These are phyloP conservation scores for Neurospora sp. DNA, from an alignment of 495 filamentous ascomycete species.

Conservation along the genomic window DNA sequence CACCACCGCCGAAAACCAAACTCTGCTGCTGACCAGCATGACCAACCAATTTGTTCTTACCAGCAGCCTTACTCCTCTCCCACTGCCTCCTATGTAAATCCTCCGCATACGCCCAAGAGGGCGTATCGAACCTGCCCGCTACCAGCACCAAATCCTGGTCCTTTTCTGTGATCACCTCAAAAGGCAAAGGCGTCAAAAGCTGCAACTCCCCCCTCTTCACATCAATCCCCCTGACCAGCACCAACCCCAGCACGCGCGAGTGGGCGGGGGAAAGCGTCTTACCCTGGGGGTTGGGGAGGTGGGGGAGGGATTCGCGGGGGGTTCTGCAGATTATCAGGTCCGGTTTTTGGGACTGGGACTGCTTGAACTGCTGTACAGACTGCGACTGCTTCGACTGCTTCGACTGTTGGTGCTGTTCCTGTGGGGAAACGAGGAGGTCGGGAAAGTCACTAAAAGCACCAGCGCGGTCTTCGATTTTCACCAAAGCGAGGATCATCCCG, in stretches of 20 bases:
- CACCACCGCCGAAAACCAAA: not conserved
- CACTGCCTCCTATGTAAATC: conserved; percentile 24
- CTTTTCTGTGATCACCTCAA: conserved; percentile 3
- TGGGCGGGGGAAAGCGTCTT: conserved; percentile 33
- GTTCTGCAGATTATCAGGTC: not conserved
- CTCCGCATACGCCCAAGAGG: conserved; percentile 49
- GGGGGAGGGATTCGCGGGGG: conserved; percentile 26
- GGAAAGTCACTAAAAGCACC: conserved; percentile 22
- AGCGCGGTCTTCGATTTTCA: conserved; percentile 22
- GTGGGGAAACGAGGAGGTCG: not conserved
- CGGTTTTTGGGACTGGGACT: not conserved
- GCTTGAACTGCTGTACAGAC: not conserved
- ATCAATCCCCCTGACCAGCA: conserved; percentile 47
- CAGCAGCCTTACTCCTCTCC: not conserved
- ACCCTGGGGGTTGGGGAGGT: conserved; percentile 30
- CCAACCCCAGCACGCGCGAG: conserved; percentile 39
- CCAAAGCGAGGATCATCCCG: conserved; percentile 31
- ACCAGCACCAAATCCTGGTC: conserved; percentile 40
- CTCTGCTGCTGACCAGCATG: not conserved
- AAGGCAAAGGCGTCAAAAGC: conserved; percentile 39
- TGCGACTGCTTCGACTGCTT: not conserved
- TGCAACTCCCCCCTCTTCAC: conserved; percentile 33
- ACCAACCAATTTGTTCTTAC: not conserved
- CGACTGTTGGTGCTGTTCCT: not conserved
- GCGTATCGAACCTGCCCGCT: conserved; percentile 46